Percentiles rank a stretch among this genome's conserved stretches.
phyloP scores from a whole-genome alignment of 495 filamentous ascomycete species.

The Copromyces sp. region DNA sequence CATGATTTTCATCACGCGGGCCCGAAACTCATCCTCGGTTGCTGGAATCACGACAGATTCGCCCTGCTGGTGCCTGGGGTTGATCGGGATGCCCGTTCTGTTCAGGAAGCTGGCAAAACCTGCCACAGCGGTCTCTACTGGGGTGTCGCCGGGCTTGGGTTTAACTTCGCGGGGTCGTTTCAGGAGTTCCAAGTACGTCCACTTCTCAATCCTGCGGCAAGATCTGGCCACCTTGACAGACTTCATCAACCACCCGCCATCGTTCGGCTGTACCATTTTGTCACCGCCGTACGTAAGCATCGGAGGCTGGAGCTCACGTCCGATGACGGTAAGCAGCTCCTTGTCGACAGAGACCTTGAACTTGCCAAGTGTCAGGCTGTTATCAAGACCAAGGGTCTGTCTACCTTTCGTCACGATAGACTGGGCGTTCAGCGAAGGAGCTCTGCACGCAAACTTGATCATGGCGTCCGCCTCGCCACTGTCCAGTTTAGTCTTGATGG shows the following conservation, averaged over 20 bases:
- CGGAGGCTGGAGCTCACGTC: slow-evolving; percentile 50
- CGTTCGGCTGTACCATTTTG: slow-evolving; percentile 1
- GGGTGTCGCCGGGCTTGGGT: background rate
- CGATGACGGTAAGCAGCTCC: slow-evolving; percentile 53
- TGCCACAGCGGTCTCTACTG: slow-evolving; percentile 10
- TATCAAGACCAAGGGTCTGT: slow-evolving; percentile 26
- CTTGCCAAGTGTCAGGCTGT: slow-evolving; percentile 21
- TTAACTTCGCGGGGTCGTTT: too few species aligned
- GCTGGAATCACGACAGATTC: background rate
- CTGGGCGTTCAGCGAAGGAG: slow-evolving; percentile 52
- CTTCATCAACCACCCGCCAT: slow-evolving; percentile 34
- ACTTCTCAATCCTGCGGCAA: slow-evolving; percentile 20
- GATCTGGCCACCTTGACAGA: slow-evolving; percentile 20
- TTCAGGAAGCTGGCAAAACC: slow-evolving; percentile 26
- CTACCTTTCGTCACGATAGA: slow-evolving; percentile 52
- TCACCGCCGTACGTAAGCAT: slow-evolving; percentile 35
- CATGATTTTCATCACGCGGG: background rate
- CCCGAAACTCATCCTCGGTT: slow-evolving; percentile 3
- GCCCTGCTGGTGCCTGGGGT: background rate
- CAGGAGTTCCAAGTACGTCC: slow-evolving; percentile 19
- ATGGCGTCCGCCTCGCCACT: slow-evolving; percentile 50
- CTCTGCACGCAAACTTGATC: slow-evolving; percentile 59
- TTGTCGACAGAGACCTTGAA: slow-evolving; percentile 49
- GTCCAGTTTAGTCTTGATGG: slow-evolving; percentile 43
- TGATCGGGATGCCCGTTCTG: slow-evolving; percentile 28